phyloP scores from a whole-genome alignment of 2,329 filamentous ascomycete genomes.

The Hirsutella minnesotensis region DNA sequence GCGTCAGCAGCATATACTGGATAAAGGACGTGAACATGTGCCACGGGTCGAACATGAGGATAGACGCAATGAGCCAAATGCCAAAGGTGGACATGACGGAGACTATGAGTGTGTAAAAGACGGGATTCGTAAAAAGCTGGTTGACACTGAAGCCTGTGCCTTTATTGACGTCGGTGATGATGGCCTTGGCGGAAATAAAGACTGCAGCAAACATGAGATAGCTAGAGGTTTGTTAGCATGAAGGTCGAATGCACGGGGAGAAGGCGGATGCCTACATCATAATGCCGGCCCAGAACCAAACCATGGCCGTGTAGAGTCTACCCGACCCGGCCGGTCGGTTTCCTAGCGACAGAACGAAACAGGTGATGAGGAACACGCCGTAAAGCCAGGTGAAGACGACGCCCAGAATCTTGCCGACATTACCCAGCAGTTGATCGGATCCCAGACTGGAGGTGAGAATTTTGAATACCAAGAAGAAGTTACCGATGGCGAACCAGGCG shows the following conservation, averaged over 20 bases:
- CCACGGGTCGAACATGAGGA: slow-evolving; percentile 97
- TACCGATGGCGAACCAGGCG: slow-evolving; percentile 95
- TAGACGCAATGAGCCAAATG: slow-evolving; percentile 80
- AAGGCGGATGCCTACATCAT: slow-evolving; percentile 56
- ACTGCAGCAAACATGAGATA: slow-evolving; percentile 92
- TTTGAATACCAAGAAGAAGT: slow-evolving; percentile 98
- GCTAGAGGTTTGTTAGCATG: slow-evolving; percentile 22
- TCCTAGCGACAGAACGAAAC: slow-evolving; percentile 87
- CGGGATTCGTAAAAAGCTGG: slow-evolving; percentile 70
- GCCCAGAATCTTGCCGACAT: slow-evolving; percentile 66
- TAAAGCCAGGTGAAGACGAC: slow-evolving; percentile 96
- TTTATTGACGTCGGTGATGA: slow-evolving; percentile 56
- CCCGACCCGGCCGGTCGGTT: slow-evolving; percentile 93
- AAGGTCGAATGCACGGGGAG: neutral
- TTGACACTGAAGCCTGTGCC: slow-evolving; percentile 53
- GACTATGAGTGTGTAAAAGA: slow-evolving; percentile 90
- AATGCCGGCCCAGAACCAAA: slow-evolving; percentile 94
- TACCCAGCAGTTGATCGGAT: slow-evolving; percentile 55
- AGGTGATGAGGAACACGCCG: slow-evolving; percentile 79
- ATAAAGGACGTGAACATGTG: slow-evolving; percentile 96
- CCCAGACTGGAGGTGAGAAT: slow-evolving; percentile 86
- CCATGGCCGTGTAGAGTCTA: slow-evolving; percentile 89
- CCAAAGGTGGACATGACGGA: slow-evolving; percentile 87
- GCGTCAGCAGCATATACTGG: slow-evolving; percentile 90
- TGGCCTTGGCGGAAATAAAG: slow-evolving; percentile 83